Conservation (phyloP, 2,329 filamentous ascomycete genomes). For the Knufia fluminis region DNA sequence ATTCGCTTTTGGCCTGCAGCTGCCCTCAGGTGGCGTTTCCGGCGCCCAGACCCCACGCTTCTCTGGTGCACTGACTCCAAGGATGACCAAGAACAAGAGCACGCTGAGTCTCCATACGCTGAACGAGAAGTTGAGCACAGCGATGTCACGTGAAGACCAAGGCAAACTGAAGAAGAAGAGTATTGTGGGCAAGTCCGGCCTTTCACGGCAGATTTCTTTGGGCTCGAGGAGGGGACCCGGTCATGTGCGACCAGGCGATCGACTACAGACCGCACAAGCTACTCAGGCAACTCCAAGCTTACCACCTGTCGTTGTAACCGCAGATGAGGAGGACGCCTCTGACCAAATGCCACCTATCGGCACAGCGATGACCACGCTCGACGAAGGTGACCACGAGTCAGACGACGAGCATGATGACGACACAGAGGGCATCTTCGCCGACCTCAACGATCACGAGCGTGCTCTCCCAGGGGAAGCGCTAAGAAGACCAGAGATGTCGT, state of each 20-base stretch:
- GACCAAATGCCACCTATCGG: constrained; percentile 18
- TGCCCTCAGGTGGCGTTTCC: constrained; percentile 10
- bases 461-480: constrained; percentile 22
- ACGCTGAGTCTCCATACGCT: constrained; percentile 27
- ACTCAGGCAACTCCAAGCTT: not conserved
- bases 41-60: constrained; percentile 19
- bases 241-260: constrained; percentile 22
- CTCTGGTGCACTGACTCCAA: constrained; percentile 2
- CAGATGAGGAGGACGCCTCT: constrained; percentile 24
- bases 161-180: constrained; percentile 16
- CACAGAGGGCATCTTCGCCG: not conserved
- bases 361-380: constrained; percentile 26
- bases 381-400: constrained; percentile 30
- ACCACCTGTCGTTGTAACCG: constrained; percentile 14
- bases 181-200: constrained; percentile 17
- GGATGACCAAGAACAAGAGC: constrained; percentile 19
- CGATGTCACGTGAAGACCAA: constrained; percentile 26
- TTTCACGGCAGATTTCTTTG: constrained; percentile 32
- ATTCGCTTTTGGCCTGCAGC: not conserved
- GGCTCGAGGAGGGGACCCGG: constrained; percentile 34
- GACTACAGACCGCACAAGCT: not conserved
- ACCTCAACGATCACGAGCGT: constrained; percentile 9
- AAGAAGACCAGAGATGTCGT: constrained; percentile 22
- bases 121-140: constrained; percentile 32
- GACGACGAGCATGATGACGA: constrained; percentile 13